Conservation (phyloP, 2,329 filamentous ascomycete species). For the Cercospora sp. region DNA sequence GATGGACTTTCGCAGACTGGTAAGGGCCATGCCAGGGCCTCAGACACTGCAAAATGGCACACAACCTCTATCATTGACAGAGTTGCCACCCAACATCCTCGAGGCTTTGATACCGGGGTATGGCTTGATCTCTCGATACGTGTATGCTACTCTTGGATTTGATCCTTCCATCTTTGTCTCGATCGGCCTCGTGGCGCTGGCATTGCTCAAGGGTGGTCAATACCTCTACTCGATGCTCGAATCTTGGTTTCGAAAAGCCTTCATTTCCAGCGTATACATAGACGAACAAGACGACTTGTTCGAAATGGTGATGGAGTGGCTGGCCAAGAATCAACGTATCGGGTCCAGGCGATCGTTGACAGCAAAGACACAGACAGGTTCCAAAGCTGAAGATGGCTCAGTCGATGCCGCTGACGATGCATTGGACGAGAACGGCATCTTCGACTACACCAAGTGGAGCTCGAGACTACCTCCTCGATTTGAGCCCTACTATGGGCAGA, state of each 20-base stretch:
- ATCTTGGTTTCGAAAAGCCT: conserved; percentile 38
- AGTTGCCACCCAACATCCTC: conserved; percentile 50
- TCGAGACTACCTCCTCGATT: conserved; percentile 51
- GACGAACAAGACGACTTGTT: conserved; percentile 49
- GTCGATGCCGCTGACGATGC: conserved; percentile 41
- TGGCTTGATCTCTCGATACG: conserved; percentile 48
- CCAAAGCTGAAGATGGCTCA: conserved; percentile 37
- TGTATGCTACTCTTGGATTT: conserved; percentile 46
- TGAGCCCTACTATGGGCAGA: conserved; percentile 50
- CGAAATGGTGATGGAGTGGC: conserved; percentile 46
- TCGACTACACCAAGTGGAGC: conserved; percentile 53
- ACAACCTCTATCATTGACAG: conserved; percentile 30
- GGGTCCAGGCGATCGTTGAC: conserved; percentile 40
- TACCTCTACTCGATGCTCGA: conserved; percentile 41
- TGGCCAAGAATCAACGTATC: conserved; percentile 44
- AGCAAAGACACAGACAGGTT: conserved; percentile 44
- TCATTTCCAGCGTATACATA: conserved; percentile 48
- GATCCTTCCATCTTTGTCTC: conserved; percentile 52
- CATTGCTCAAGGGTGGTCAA: conserved; percentile 40
- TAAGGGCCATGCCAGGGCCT: conserved; percentile 24
- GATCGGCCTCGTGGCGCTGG: conserved; percentile 45
- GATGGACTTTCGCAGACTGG: conserved; percentile 35
- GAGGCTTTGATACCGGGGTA: conserved; percentile 55
- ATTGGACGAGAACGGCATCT: conserved; percentile 45
- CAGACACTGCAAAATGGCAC: conserved; percentile 15